Percentiles rank a stretch among this genome's conserved stretches.
phyloP scores from a whole-genome alignment of 1,284 basidiomycete species.

The Melampsora americana region DNA sequence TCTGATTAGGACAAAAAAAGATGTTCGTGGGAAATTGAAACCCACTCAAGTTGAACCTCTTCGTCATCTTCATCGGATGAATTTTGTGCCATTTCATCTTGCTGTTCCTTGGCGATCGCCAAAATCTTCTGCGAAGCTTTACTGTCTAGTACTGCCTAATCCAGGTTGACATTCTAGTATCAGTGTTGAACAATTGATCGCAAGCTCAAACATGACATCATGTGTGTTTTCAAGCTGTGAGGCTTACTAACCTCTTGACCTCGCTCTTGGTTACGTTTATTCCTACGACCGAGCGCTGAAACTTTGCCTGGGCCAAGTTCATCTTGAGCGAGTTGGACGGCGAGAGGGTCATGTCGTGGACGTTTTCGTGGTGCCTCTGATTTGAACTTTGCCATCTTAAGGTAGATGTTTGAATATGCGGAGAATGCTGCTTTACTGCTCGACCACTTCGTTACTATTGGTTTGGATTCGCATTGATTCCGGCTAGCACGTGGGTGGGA shows the following conservation, averaged over 20 bases:
- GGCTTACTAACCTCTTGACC: conserved; percentile 1
- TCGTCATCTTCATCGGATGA: conserved; percentile 1
- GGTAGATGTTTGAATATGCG: not conserved
- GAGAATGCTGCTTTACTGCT: not conserved
- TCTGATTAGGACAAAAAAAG: not conserved
- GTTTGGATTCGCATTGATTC: too few species aligned
- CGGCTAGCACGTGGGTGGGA: too few species aligned
- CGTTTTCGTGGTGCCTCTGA: conserved; percentile 14
- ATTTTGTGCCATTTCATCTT: conserved; percentile 66
- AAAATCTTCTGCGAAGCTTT: conserved; percentile 86
- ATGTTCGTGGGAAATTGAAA: not conserved
- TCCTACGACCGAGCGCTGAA: conserved; percentile 35
- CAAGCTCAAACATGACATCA: not conserved
- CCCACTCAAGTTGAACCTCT: conserved; percentile 1
- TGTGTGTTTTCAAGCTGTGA: not conserved
- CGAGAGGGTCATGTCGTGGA: conserved; percentile 73
- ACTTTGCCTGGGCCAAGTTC: conserved; percentile 55
- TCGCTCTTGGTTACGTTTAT: conserved; percentile 22
- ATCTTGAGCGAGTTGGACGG: conserved; percentile 73
- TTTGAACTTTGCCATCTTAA: conserved; percentile 38
- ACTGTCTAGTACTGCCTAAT: conserved; percentile 62
- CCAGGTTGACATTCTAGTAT: not conserved
- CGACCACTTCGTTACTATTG: too few species aligned
- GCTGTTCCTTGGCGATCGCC: conserved; percentile 85
- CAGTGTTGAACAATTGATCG: not conserved